Evolutionary conservation across 2,329 filamentous ascomycete species (phyloP), one percentile per base, ranked within the genome.

Genomic region (Calonectria henricotiae): DNA sequence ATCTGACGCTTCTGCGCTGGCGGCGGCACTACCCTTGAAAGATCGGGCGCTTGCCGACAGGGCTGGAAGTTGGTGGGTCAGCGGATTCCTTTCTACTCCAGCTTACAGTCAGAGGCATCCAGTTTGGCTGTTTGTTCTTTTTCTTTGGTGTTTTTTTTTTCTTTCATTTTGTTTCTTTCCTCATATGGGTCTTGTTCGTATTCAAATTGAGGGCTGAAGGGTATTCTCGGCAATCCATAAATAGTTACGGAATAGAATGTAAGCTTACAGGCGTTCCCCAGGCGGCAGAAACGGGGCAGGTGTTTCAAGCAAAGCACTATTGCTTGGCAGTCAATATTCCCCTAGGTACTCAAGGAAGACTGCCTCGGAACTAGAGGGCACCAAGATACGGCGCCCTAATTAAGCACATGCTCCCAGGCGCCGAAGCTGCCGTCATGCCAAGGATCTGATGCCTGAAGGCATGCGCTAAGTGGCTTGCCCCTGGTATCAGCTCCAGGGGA

Each of bases 291-390:
- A 77, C 66, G 55, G 62, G 47, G 69, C 66, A 60, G 74, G 65
- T 70, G 75, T 76, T 76, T 76, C 73, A 75, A 75, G 43, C 46
- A 65, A 65, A 65, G 70, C 73, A 43, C 64, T 25, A n/a, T 65
- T 43, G 25, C 39, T 44, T 43, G 37, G 25, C 47, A 32, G 25
- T 25, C 25, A 12, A 27, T 51, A 12, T 32, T 30, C 27, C 27
- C 27, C 27, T 20, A 13, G n/a, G 20, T 12, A 13, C 25, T 49
- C 46, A 27, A 9, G 17, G 13, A 27, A 30, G 23, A 12, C 25
- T n/a, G 47, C 47, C 25, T 51, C 25, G 27, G 43, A 25, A 27
- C 61, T 30, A 4, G 44, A 35, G 27, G 49, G 44, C 32, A 32
- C 30, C 32, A 54, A n/a, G 30, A 46, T 12, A 54, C 32, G 47